Percentiles rank a stretch among this genome's conserved stretches.
Conservation (phyloP, 1,284 basidiomycete species). For the Sporisorium graminicola region DNA sequence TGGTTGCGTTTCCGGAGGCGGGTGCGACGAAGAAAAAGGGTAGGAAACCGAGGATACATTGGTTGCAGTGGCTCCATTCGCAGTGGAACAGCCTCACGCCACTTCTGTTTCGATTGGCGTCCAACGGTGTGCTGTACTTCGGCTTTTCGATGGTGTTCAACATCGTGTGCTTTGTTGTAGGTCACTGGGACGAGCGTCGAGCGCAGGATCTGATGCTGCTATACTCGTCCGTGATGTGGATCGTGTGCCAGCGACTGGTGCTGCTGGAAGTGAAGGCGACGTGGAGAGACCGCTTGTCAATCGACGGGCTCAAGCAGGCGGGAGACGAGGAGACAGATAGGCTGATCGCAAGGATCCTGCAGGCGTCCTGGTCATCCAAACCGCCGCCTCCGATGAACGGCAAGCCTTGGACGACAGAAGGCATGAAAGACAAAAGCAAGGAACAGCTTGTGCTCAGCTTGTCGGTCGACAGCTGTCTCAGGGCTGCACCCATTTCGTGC, state of each 20-base stretch:
- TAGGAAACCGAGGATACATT: constrained; percentile 1
- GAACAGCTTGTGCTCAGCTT: constrained; percentile 22
- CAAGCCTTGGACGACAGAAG: neutral
- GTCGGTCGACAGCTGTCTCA: constrained; percentile 23
- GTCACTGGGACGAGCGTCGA: constrained; percentile 22
- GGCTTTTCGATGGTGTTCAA: constrained; percentile 54
- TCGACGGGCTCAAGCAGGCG: neutral
- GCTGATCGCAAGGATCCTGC: constrained; percentile 25
- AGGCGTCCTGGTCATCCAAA: constrained; percentile 22
- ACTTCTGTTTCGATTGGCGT: constrained; percentile 46
- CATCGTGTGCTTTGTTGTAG: constrained; percentile 52
- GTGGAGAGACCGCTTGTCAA: constrained; percentile 21
- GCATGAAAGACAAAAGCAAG: neutral
- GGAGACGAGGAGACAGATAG: constrained; percentile 24
- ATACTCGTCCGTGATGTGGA: constrained; percentile 56
- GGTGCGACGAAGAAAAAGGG: constrained; percentile 1
- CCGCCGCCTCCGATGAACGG: neutral
- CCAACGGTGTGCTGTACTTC: constrained; percentile 56
- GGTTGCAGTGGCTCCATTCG: constrained; percentile 16
- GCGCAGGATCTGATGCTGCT: constrained; percentile 54
- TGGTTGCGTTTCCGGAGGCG: constrained; percentile 9
- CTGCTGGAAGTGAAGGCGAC: constrained; percentile 51
- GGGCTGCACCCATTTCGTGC: neutral
- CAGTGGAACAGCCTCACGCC: constrained; percentile 48
- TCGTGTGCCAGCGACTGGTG: constrained; percentile 54